These are phyloP conservation scores for Debaryomyces hansenii DNA, from an alignment of 805 yeast genomes.

Conservation along the genomic window DNA sequence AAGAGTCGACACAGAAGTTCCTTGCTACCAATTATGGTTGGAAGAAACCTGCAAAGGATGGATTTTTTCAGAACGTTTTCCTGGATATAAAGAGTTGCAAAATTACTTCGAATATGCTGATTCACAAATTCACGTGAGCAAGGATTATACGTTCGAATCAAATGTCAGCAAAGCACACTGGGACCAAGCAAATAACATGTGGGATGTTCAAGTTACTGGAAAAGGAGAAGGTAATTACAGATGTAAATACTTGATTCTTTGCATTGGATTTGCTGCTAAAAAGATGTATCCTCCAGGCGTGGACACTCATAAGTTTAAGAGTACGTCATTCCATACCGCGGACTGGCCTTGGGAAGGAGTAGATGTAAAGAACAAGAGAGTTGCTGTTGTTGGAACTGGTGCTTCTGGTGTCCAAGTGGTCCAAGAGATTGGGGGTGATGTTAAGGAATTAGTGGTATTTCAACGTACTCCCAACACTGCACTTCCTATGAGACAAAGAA, in stretches of 20 bases:
- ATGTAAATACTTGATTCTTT: conserved; percentile 12
- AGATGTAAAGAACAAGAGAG: conserved; percentile 18
- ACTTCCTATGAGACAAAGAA: conserved; percentile 18
- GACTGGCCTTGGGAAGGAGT: conserved; percentile 24
- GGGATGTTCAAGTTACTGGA: conserved; percentile 9
- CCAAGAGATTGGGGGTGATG: conserved; percentile 17
- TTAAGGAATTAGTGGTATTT: conserved; percentile 14
- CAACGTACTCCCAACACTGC: conserved; percentile 11
- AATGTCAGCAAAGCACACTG: conserved; percentile 18
- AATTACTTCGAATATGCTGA: no score
- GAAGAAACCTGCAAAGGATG: conserved; percentile 23
- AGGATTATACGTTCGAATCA: conserved; percentile 19
- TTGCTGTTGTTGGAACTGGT: conserved; percentile 34
- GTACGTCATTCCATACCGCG: conserved; percentile 27
- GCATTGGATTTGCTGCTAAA: conserved; percentile 22
- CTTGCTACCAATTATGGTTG: conserved; percentile 21
- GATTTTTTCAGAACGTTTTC: conserved; percentile 22
- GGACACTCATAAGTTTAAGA: conserved; percentile 19
- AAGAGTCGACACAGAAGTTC: conserved; percentile 25
- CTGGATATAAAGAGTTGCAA: conserved; percentile 3
- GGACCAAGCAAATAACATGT: conserved; percentile 14
- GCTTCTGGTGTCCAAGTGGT: conserved; percentile 29
- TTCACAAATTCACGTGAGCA: neutral
- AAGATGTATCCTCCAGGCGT: conserved; percentile 18
- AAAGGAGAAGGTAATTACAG: conserved; percentile 1